A percentile compares a stretch with the other conserved stretches of the same genome.
phyloP scores from a whole-genome alignment of 495 filamentous ascomycete species.

The Xylaria telfairii region DNA sequence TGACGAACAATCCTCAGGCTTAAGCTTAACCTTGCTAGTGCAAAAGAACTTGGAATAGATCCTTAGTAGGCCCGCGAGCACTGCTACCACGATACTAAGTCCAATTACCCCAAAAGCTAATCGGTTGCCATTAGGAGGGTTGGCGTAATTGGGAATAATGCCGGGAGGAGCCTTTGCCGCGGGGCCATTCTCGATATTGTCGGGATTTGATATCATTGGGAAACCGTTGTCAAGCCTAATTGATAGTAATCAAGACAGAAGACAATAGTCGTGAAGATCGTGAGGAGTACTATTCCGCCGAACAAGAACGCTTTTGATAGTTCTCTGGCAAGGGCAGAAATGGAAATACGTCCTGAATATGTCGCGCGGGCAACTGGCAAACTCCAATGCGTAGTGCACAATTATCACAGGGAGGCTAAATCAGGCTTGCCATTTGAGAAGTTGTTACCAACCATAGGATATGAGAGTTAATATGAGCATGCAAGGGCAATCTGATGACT shows the following conservation, averaged over 20 bases:
- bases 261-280: background rate
- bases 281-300: background rate
- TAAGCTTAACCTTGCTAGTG: background rate
- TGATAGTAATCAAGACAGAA: background rate
- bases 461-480: background rate
- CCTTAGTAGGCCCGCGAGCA: background rate
- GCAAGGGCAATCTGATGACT: background rate
- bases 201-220: background rate
- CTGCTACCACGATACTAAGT: background rate
- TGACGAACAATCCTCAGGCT: conserved; percentile 7
- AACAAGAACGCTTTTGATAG: background rate
- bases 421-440: background rate
- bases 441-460: background rate
- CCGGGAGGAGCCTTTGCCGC: background rate
- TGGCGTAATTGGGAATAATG: background rate
- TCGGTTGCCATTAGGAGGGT: background rate
- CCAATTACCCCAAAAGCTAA: background rate
- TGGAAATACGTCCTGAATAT: background rate
- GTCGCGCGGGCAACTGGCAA: too few relatives aligned
- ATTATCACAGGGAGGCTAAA: background rate
- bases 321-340: background rate
- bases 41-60: conserved; percentile 5
- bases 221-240: too few relatives aligned
- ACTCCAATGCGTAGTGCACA: too few relatives aligned
- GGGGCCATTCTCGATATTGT: background rate